A percentile compares a stretch with the other conserved stretches of the same genome.
phyloP scores from a whole-genome alignment of 2,329 filamentous ascomycete genomes.

The Sodiomyces alkalinus region DNA sequence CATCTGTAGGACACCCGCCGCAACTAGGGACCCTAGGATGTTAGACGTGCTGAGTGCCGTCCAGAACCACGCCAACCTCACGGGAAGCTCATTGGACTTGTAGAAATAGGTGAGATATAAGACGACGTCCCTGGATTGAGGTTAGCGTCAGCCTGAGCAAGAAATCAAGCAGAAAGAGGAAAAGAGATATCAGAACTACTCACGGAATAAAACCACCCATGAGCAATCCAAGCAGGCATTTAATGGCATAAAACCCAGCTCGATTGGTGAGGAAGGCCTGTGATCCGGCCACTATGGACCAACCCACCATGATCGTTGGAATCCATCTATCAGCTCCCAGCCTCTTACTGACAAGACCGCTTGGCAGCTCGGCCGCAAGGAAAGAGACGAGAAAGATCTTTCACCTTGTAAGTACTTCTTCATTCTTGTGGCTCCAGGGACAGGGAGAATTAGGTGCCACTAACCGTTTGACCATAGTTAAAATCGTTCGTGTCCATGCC shows the following conservation, averaged over 20 bases:
- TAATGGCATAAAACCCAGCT: constrained; percentile 23
- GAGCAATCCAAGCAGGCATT: constrained; percentile 27
- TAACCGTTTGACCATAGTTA: constrained; percentile 25
- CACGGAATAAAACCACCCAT: constrained; percentile 37
- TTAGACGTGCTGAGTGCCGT: constrained; percentile 12
- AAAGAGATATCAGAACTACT: constrained; percentile 1
- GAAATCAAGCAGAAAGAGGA: no score
- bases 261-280: constrained; percentile 21
- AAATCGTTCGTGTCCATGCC: constrained; percentile 29
- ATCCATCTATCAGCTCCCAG: constrained; percentile 32
- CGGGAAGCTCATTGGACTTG: constrained; percentile 15
- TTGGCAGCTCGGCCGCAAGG: constrained; percentile 31
- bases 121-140: constrained; percentile 12
- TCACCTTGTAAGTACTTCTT: not conserved
- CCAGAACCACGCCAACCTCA: constrained; percentile 16
- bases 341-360: constrained; percentile 33
- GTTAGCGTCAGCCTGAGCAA: constrained; percentile 1
- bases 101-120: constrained; percentile 18
- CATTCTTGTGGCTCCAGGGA: not conserved
- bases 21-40: constrained; percentile 30
- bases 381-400: constrained; percentile 28
- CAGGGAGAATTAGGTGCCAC: no score
- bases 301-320: constrained; percentile 23
- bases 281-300: constrained; percentile 22
- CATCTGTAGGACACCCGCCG: constrained; percentile 18